A percentile compares a stretch with the other conserved stretches of the same genome.
Conservation (phyloP, 371 early-diverging fungal species). For the Mortierella polycephala region DNA sequence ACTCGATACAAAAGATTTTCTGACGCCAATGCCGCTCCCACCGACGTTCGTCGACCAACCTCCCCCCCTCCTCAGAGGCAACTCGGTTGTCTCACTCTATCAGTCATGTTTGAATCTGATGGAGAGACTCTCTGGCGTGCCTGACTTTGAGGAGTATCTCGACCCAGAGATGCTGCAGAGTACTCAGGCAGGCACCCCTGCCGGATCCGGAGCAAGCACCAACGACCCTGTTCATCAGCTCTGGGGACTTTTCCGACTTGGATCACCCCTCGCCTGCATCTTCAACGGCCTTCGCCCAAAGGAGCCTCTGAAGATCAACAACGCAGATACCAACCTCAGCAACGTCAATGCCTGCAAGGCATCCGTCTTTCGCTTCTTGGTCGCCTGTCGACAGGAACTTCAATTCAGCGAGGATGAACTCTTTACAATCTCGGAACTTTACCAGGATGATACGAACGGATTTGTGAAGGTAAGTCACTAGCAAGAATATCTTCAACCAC, state of each 20-base stretch:
- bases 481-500: constrained; percentile 5
- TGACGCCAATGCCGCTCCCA: constrained; percentile 32
- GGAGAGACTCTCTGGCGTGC: constrained; percentile 67
- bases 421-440: constrained; percentile 90
- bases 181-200: constrained; percentile 51
- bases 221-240: constrained; percentile 87
- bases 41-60: constrained; percentile 51
- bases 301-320: constrained; percentile 65
- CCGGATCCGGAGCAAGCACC: constrained; percentile 42
- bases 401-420: constrained; percentile 80
- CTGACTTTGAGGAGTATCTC: constrained; percentile 69
- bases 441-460: constrained; percentile 94
- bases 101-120: constrained; percentile 71
- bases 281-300: constrained; percentile 59
- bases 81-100: constrained; percentile 67
- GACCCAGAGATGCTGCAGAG: constrained; percentile 56
- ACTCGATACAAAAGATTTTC: constrained; percentile 6
- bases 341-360: constrained; percentile 86
- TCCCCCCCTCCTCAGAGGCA: constrained; percentile 44
- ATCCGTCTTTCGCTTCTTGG: constrained; percentile 81
- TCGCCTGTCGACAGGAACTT: constrained; percentile 77
- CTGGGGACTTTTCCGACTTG: constrained; percentile 91
- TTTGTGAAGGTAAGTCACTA: constrained; percentile 86
- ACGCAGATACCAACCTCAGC: constrained; percentile 67
- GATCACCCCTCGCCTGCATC: constrained; percentile 75